These are phyloP conservation scores for Apiospora phragmitis DNA, from an alignment of 2,329 filamentous ascomycete genomes.

Conservation along the genomic window DNA sequence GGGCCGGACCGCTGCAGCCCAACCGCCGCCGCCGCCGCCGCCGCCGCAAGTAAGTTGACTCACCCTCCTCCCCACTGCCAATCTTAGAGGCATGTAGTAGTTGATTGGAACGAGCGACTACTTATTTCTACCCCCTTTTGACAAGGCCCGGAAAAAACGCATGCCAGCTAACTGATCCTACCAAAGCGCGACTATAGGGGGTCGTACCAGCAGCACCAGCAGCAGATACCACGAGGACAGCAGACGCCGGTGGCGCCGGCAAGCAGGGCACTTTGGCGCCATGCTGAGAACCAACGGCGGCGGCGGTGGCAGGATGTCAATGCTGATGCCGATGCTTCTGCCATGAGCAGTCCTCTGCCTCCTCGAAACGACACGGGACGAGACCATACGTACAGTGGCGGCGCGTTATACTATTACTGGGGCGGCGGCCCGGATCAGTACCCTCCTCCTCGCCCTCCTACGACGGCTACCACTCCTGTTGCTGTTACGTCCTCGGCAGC, in stretches of 20 bases:
- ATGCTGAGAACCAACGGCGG: slow-evolving; percentile 5
- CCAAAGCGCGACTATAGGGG: not conserved
- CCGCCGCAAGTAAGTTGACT: not conserved
- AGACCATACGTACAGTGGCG: not conserved
- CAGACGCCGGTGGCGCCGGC: not conserved
- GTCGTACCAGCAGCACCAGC: not conserved
- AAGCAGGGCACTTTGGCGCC: slow-evolving; percentile 9
- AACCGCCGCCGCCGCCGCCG: not conserved
- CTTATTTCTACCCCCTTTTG: not conserved
- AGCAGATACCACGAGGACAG: not conserved
- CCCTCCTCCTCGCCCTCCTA: not conserved
- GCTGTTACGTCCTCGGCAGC: not conserved
- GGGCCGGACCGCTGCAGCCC: not conserved
- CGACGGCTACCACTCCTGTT: not conserved
- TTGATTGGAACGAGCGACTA: not conserved
- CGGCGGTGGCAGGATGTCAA: not conserved
- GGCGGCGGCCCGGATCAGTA: not conserved
- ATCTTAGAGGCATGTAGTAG: too few species aligned
- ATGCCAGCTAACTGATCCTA: not conserved
- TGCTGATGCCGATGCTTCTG: not conserved
- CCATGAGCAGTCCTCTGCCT: not conserved
- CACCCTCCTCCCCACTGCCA: not conserved
- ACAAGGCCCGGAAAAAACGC: not conserved
- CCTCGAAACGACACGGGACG: not conserved
- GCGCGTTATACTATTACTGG: not conserved